Evolutionary conservation across 257 asterid species (phyloP), one percentile per base, ranked within the genome.

Genomic region (Solanum sitiens): DNA sequence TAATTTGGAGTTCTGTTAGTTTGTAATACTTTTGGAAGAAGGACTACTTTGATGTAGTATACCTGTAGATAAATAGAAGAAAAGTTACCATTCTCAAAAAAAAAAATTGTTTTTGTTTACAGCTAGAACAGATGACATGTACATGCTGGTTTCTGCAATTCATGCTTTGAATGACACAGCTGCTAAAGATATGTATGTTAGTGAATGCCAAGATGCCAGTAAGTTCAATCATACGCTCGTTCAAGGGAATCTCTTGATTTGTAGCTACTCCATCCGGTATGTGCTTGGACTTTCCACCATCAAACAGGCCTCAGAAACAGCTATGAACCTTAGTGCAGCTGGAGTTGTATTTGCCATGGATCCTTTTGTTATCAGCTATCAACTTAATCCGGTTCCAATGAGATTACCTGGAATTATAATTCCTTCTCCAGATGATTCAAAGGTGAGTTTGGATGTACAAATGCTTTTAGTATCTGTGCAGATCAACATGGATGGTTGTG

Each of bases 241-340:
- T 88, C 87, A 86, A 88, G 99, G 99, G 89, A 97, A 94, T 88
- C 93, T 96, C 75, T 89, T 97, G 90, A 93, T 97, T 86, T 97
- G 99, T 85, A 95, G 99, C 98, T 97, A 97, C 93, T 97, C 99
- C 35, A 92, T 97, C 87, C 99, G 99, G 86, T 97, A 95, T 84
- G 99, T 97, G 76, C 99, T 97, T 73, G 99, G 99, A 50, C 95
- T 96, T 83, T 94, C 99, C 87, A 95, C 99, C 75, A 94, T 96
- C 89, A 94, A 93, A 90, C 95, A 91, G 85, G 98, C 99, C 61
- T 86, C 95, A 83, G 96, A 96, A 91, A 96, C 99, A 2, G 99
- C 98, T 0, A 87, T 85, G 84, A 95, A 94, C 89, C 96, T 97
- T 87, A 94, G 98, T 87, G 98, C 99, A 61, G 94, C 94, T 72